These are phyloP conservation scores for Coelastrella sp. DNA, from an alignment of 139 green algal species.

Conservation along the genomic window DNA sequence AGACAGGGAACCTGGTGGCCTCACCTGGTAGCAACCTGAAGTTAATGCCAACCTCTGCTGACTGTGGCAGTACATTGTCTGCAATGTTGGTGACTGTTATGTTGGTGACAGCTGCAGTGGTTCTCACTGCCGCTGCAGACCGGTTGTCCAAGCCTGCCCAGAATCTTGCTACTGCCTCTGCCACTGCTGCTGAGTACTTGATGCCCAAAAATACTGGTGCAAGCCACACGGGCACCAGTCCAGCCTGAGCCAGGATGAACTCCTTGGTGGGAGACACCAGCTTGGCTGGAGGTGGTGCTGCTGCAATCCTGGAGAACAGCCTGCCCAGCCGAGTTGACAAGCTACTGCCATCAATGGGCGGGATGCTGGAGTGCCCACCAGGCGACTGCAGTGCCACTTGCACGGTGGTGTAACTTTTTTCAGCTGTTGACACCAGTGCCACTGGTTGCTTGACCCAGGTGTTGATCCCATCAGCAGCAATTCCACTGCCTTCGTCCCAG, in stretches of 20 bases:
- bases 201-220: neutral
- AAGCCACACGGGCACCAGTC: neutral
- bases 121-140: neutral
- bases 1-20: neutral
- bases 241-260: neutral
- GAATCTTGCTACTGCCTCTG: neutral
- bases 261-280: constrained; percentile 17
- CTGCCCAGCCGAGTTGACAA: neutral
- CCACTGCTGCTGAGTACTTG: neutral
- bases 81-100: constrained; percentile 45
- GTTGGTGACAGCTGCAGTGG: neutral
- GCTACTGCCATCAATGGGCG: constrained; percentile 4
- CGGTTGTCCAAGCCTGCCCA: neutral
- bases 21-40: constrained; percentile 69
- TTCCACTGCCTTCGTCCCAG: constrained; percentile 70
- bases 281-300: neutral
- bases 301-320: neutral
- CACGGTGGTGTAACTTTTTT: constrained; percentile 65
- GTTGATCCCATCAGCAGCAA: constrained; percentile 58
- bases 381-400: constrained; percentile 20
- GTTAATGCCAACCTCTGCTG: constrained; percentile 66
- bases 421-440: constrained; percentile 69
- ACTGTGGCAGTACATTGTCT: constrained; percentile 74
- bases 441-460: constrained; percentile 10
- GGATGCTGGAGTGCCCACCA: neutral